Evolutionary conservation across 2,329 filamentous ascomycete genomes (phyloP), one percentile per base, ranked within the genome.

Genomic region (Aspergillus oerlinghausenensis): DNA sequence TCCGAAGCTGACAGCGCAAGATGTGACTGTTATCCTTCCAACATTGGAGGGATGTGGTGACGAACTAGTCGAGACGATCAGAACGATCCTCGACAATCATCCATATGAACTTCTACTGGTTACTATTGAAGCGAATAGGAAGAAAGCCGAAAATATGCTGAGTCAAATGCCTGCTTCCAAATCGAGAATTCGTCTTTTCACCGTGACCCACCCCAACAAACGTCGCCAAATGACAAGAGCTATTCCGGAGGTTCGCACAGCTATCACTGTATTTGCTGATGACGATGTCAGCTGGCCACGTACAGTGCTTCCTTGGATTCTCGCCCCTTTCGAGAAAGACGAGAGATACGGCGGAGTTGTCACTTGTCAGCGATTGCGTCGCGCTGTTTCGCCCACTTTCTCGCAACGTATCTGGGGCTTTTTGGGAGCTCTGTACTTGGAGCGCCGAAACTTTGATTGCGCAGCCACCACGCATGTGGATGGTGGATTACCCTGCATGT

Each of bases 401-500:
- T 79, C 79, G 26, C 83, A 84, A 45, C 83, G 83, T 51, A 78
- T 90, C 62, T 97, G 87, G 86, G 92, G 92, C 70, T 97, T 93
- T 81, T 82, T 97, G 21, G 92, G 92, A 5, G 90, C 92, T 23
- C 86, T 92, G 52, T 97, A 97, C 74, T 88, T 97, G 60, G 90
- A 96, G 74, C 86, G 93, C 57, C 87, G 93, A 60, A 97, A 97
- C 76, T 97, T 97, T 72, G 93, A 97, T 75, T 96, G 95, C 70
- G 95, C 92, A 50, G 92, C 93, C 32, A 97, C 92, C 54, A 93
- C 95, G 73, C 90, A 93, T 76, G 88, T 97, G 52, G 93, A 97
- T 71, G 93, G 93, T 57, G 93, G 93, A 43, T 88, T 95, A n/a
- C 95, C 93, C 10, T 97, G 93, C 79, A 90, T 97, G 80, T 97